Percentiles rank a stretch among this genome's conserved stretches.
These are phyloP conservation scores for Aureobasidium sp. DNA, from an alignment of 2,329 filamentous ascomycete genomes.

Conservation along the genomic window DNA sequence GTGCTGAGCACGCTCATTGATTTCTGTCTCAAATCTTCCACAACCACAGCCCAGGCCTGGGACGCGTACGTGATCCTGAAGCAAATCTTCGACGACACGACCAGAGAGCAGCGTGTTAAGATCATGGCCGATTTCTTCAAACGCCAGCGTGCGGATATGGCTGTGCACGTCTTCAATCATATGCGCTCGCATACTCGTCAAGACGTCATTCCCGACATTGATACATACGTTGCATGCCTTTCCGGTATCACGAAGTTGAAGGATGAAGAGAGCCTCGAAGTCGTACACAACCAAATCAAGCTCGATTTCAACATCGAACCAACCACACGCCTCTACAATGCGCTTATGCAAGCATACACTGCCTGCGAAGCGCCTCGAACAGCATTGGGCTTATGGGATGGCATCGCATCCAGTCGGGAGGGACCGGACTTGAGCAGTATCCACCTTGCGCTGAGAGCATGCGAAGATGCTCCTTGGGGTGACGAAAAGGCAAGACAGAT, in stretches of 20 bases:
- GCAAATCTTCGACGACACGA: conserved; percentile 55
- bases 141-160: conserved; percentile 75
- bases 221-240: conserved; percentile 73
- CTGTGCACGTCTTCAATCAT: conserved; percentile 77
- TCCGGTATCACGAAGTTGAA: conserved; percentile 52
- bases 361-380: conserved; percentile 58
- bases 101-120: conserved; percentile 56
- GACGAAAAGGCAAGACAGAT: conserved; percentile 47
- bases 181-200: conserved; percentile 73
- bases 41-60: conserved; percentile 58
- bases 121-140: conserved; percentile 90
- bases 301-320: conserved; percentile 76
- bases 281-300: conserved; percentile 89
- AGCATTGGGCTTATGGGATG: conserved; percentile 73
- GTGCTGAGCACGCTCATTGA: conserved; percentile 60
- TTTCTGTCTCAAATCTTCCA: conserved; percentile 59
- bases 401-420: conserved; percentile 76
- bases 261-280: conserved; percentile 55
- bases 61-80: conserved; percentile 54
- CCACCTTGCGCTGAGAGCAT: conserved; percentile 71
- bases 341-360: conserved; percentile 79
- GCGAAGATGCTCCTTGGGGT: conserved; percentile 53
- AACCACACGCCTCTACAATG: conserved; percentile 70
- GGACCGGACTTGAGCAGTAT: conserved; percentile 79
- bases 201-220: conserved; percentile 57